phyloP scores from a whole-genome alignment of 129 eudicot genomes.

The Arctium lappa region DNA sequence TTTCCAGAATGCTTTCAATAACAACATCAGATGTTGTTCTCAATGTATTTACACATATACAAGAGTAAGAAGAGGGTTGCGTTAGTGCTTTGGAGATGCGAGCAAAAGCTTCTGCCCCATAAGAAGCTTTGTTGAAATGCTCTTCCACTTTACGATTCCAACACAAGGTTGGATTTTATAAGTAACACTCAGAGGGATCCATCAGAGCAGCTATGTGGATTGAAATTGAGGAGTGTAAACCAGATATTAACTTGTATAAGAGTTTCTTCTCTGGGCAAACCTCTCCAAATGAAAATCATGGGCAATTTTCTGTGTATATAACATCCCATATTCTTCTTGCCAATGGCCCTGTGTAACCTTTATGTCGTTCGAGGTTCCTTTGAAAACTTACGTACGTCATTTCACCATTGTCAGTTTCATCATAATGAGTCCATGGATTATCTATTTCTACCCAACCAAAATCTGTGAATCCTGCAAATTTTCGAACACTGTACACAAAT shows the following conservation, averaged over 20 bases:
- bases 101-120: too few relatives aligned
- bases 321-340: constrained; percentile 98
- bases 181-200: too few relatives aligned
- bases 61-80: too few relatives aligned
- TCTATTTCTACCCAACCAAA: too few relatives aligned
- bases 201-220: constrained; percentile 61
- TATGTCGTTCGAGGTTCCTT: constrained; percentile 77
- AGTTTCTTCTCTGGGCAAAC: constrained; percentile 44
- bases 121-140: too few relatives aligned
- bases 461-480: constrained; percentile 21
- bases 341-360: constrained; percentile 90
- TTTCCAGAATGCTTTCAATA: too few relatives aligned
- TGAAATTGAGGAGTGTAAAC: constrained; percentile 85
- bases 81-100: too few relatives aligned
- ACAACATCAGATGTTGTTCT: too few relatives aligned
- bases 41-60: too few relatives aligned
- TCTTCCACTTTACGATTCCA: too few relatives aligned
- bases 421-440: too few relatives aligned
- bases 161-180: too few relatives aligned
- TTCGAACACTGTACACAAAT: neutral
- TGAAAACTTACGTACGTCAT: constrained; percentile 89
- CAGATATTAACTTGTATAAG: constrained; percentile 60
- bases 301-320: constrained; percentile 86
- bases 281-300: constrained; percentile 72
- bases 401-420: constrained; percentile 34